Base-by-base conservation (phyloP, 2,329 filamentous ascomycete genomes). In the Fusarium praegraminearum region DNA sequence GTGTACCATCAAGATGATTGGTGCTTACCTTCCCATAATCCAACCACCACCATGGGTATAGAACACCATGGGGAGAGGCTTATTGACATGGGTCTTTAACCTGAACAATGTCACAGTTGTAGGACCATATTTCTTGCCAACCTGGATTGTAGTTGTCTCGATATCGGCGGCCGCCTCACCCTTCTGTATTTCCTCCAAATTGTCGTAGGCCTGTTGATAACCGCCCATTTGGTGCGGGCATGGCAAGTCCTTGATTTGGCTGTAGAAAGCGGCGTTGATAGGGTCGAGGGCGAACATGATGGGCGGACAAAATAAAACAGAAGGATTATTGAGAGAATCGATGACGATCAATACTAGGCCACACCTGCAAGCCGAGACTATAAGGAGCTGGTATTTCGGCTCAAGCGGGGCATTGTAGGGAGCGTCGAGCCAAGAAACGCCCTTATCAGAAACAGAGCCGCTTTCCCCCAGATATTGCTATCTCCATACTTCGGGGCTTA, bases 111-210 rank as follows among this genome's bases (percentile, higher is more conserved):
- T 36, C 4, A 36, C 35, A 11, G 35, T 36, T 9, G 35, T 36
- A 9, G 35, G 35, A 36, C 35, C 35, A 11, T 36, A 36, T 18
- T n/a, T 36, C 4, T 36, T 18, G 16, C 18, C 18, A 36, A 36
- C 35, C 5, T 36, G 35, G 0, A 36, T n/a, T 5, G 9, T 36
- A 0, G 18, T 36, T 0, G 35, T n/a, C 8, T 36, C 35, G 16
- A 36, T 36, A 36, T 36, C 35, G 11, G 16, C 4, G 0, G 35
- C 35, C 1, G 35, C 3, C 7, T 36, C 18, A n/a, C n/a, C 16
- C 35, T 36, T 36, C 35, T 36, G 35, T 36, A 36, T 36, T 6
- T 36, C 9, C 2, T 36, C 35, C 35, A 36, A 36, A 9, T n/a
- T 36, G 5, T 36, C 35, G 0, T 18, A 36, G 9, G 18, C 35